Evolutionary conservation across 2,329 filamentous ascomycete species (phyloP).

Genomic region (Sodiomyces alkalinus): DNA sequence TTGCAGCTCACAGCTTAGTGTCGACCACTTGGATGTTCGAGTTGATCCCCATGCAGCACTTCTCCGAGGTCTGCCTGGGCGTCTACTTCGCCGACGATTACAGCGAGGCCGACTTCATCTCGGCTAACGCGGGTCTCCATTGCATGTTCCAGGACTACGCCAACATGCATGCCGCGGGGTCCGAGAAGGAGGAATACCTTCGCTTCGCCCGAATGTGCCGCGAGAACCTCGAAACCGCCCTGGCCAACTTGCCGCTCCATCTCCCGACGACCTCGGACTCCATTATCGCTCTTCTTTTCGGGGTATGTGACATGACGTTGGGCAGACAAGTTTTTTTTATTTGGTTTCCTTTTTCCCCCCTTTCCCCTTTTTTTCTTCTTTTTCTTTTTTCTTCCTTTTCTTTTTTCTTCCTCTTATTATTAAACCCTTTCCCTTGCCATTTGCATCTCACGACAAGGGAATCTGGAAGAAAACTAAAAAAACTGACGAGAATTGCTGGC

Average conservation of each 20-base stretch:
- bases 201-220: constrained; percentile 12
- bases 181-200: constrained; percentile 11
- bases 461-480: too few relatives aligned
- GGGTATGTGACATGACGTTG: constrained; percentile 6
- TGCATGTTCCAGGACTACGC: constrained; percentile 14
- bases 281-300: constrained; percentile 10
- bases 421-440: too few relatives aligned
- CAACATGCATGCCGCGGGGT: constrained; percentile 1
- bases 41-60: constrained; percentile 14
- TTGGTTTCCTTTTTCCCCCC: too few relatives aligned
- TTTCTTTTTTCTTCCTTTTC: too few relatives aligned
- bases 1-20: too few relatives aligned
- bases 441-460: too few relatives aligned
- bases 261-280: constrained; percentile 15
- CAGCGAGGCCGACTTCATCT: constrained; percentile 17
- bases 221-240: constrained; percentile 16
- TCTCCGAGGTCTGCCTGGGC: constrained; percentile 16
- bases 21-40: constrained; percentile 14
- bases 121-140: constrained; percentile 16
- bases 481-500: neutral
- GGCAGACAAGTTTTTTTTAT: too few relatives aligned
- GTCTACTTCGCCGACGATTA: constrained; percentile 18
- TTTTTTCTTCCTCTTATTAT: too few relatives aligned
- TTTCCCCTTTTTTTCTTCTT: too few relatives aligned
- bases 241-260: constrained; percentile 16